Base-by-base conservation (phyloP, 371 early-diverging fungal species). In the Lichtheimia ramosa region DNA sequence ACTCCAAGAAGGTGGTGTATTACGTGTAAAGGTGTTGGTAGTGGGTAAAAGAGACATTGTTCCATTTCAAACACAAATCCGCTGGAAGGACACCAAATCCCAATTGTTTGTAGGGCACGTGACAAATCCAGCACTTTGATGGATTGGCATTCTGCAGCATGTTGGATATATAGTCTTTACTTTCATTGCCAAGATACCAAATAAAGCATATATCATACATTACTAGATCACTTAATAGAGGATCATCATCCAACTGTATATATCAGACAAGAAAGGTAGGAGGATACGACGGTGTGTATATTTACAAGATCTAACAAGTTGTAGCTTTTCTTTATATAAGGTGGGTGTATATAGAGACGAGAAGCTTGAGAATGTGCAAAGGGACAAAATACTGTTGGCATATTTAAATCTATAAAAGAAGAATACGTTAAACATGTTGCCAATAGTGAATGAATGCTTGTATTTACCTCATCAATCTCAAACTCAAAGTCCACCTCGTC, bases 401-500 rank as follows among this genome's bases (percentile, higher is more conserved):
- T n/a, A n/a, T 46, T 46, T 46, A 46, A 21, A 46, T 46, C 46
- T 46, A 46, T 5, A 46, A 16, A 46, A 46, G 5, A 46, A 6
- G 46, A 46, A 16, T 18, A 16, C 13, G 46, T 18, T 46, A 6
- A 46, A 5, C 18, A 5, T 46, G 15, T n/a, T 4, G 25, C 25
- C 5, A 3, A 25, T 25, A 43, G 3, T 7, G 18, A 43, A 21
- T 8, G n/a, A 46, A 16, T 21, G 46, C 0, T 46, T 16, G 5
- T 21, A 46, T 46, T 58, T 58, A 93, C 88, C 71, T 91, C 92
- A 68, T 94, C 94, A 73, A 94, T 91, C 71, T 95, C 93, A 77
- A 95, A 94, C 75, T 95, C 95, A 71, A 95, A 88, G 69, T 92
- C 89, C 67, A 90, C 87, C 62, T 90, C 94, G 50, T 90, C 89